These are phyloP conservation scores for Fraxinus xanthoxyloides DNA, from an alignment of 305 asterid species.

Conservation along the genomic window DNA sequence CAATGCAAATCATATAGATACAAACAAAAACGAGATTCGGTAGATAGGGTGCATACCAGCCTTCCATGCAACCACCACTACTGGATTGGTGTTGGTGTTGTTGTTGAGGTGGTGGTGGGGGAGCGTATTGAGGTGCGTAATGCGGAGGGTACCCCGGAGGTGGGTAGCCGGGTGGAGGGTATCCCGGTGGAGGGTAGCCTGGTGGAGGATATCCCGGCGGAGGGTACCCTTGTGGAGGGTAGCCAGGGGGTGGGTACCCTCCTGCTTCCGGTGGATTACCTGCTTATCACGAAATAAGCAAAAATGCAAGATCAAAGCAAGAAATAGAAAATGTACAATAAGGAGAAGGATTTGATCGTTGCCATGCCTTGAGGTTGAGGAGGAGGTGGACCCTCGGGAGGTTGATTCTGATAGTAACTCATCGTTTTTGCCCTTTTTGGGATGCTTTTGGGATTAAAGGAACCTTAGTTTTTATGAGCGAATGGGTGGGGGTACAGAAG, in stretches of 20 bases:
- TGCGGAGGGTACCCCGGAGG: conserved; percentile 52
- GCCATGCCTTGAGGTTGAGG: conserved; percentile 47
- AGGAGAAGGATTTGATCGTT: background rate
- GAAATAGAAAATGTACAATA: background rate
- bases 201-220: conserved; percentile 53
- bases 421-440: conserved; percentile 16
- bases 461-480: background rate
- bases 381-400: conserved; percentile 52
- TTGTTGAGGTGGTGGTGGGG: conserved; percentile 51
- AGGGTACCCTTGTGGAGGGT: conserved; percentile 60
- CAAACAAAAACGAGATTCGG: background rate
- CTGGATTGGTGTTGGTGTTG: conserved; percentile 44
- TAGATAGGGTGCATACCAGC: conserved; percentile 40
- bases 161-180: conserved; percentile 49
- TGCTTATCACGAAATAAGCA: background rate
- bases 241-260: conserved; percentile 25
- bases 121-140: conserved; percentile 33
- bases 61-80: conserved; percentile 55
- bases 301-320: background rate
- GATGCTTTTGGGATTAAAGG: background rate
- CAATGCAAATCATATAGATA: background rate
- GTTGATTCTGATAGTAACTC: conserved; percentile 60
- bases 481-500: background rate
- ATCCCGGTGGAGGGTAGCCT: conserved; percentile 45
- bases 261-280: background rate